Percentiles rank a stretch among this genome's conserved stretches.
Evolutionary conservation across 2,329 filamentous ascomycete genomes (phyloP).

Genomic region (Pseudocercospora pini-densiflorae): DNA sequence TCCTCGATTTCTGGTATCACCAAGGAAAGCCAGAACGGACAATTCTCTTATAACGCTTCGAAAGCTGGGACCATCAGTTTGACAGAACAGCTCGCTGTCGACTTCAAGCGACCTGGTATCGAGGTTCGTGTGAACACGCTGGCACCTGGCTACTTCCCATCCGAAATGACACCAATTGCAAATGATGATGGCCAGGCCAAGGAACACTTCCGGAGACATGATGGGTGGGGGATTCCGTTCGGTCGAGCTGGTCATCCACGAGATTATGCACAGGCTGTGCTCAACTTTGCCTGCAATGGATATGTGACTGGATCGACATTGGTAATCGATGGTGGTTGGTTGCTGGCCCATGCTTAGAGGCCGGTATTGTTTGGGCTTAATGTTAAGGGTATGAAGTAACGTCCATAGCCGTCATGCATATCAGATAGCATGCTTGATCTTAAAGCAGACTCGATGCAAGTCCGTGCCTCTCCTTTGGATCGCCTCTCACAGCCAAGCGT

Average conservation of each 20-base stretch:
- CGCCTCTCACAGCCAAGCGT: no score
- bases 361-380: neutral
- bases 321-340: constrained; percentile 66
- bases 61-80: constrained; percentile 59
- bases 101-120: constrained; percentile 54
- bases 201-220: constrained; percentile 42
- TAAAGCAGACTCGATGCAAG: neutral
- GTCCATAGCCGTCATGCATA: neutral
- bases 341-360: constrained; percentile 45
- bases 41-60: constrained; percentile 54
- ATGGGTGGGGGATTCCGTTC: constrained; percentile 43
- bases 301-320: constrained; percentile 67
- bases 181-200: constrained; percentile 58
- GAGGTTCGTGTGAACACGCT: constrained; percentile 62
- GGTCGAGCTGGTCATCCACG: constrained; percentile 45
- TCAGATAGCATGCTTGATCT: neutral
- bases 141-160: constrained; percentile 61
- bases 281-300: constrained; percentile 58
- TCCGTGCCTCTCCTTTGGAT: neutral
- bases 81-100: constrained; percentile 59
- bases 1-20: constrained; percentile 51
- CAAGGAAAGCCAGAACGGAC: constrained; percentile 49
- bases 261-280: constrained; percentile 60
- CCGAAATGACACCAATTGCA: constrained; percentile 60
- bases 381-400: neutral